Evolutionary conservation across 139 green algal genomes (phyloP).

Genomic region (Astrephomene gubernaculifera): DNA sequence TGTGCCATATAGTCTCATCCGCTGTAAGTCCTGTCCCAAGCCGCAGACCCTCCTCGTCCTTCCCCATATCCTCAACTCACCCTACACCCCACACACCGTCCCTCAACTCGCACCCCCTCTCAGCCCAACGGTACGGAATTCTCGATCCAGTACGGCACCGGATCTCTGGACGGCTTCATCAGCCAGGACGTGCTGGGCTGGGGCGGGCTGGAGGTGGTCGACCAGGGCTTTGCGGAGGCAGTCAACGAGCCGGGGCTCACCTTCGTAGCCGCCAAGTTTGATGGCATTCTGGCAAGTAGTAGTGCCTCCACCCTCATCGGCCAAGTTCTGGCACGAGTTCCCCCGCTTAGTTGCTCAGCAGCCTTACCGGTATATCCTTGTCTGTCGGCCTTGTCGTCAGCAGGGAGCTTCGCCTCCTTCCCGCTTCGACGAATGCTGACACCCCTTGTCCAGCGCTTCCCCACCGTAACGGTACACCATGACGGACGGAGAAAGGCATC

Average conservation of each 20-base stretch:
- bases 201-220: slow-evolving; percentile 68
- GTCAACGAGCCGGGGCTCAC: slow-evolving; percentile 93
- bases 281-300: slow-evolving; percentile 95
- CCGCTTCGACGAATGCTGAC: too few relatives aligned
- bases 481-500: too few relatives aligned
- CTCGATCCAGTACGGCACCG: slow-evolving; percentile 97
- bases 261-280: slow-evolving; percentile 97
- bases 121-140: slow-evolving; percentile 86
- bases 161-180: slow-evolving; percentile 92
- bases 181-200: slow-evolving; percentile 85
- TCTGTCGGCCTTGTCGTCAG: too few relatives aligned
- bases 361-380: too few relatives aligned
- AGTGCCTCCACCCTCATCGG: neutral
- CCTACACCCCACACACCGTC: neutral
- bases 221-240: slow-evolving; percentile 72
- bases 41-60: too few relatives aligned
- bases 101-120: neutral
- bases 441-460: too few relatives aligned
- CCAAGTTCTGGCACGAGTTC: neutral
- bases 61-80: too few relatives aligned
- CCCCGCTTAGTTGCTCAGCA: too few relatives aligned
- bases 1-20: too few relatives aligned
- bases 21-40: too few relatives aligned
- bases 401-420: too few relatives aligned
- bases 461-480: too few relatives aligned